A percentile compares a stretch with the other conserved stretches of the same genome.
Evolutionary conservation across 768 basidiomycete genomes (phyloP).

Genomic region (Neoboletus brunneissimus): DNA sequence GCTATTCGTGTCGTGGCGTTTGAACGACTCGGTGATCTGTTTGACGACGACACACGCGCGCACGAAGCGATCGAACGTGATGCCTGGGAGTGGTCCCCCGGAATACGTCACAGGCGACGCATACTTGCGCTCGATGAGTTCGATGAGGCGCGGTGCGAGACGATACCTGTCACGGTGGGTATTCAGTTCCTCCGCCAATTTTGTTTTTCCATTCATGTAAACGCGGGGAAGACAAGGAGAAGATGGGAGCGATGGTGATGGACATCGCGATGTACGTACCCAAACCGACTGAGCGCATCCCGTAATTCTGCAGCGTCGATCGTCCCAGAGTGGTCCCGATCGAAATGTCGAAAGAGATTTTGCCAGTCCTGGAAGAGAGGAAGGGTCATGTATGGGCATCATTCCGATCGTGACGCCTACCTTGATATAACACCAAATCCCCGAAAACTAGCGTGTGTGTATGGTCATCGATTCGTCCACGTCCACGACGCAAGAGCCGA

Average conservation of each 20-base stretch:
- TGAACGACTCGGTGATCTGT: constrained; percentile 72
- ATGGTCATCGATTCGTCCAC: neutral
- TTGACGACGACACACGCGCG: constrained; percentile 82
- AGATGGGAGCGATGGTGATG: neutral
- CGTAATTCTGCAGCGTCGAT: constrained; percentile 71
- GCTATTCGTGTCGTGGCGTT: constrained; percentile 58
- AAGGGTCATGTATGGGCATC: neutral
- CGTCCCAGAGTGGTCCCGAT: constrained; percentile 76
- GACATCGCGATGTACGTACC: constrained; percentile 35
- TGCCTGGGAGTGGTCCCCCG: constrained; percentile 47
- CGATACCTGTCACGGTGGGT: constrained; percentile 46
- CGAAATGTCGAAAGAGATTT: constrained; percentile 78
- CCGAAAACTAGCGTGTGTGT: constrained; percentile 47
- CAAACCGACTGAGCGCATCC: constrained; percentile 71
- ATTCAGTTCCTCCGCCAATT: neutral
- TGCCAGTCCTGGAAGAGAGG: constrained; percentile 70
- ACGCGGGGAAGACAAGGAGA: neutral
- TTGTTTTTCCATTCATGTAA: too few relatives aligned
- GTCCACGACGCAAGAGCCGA: neutral
- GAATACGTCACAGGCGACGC: constrained; percentile 40
- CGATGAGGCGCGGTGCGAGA: constrained; percentile 62
- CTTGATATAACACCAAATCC: constrained; percentile 83
- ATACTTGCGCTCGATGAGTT: constrained; percentile 75
- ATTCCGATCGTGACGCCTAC: constrained; percentile 15
- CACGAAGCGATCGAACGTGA: constrained; percentile 85